Evolutionary conservation across 106 monocot genomes (phyloP).

Genomic region (Phalaenopsis aphrodite): DNA sequence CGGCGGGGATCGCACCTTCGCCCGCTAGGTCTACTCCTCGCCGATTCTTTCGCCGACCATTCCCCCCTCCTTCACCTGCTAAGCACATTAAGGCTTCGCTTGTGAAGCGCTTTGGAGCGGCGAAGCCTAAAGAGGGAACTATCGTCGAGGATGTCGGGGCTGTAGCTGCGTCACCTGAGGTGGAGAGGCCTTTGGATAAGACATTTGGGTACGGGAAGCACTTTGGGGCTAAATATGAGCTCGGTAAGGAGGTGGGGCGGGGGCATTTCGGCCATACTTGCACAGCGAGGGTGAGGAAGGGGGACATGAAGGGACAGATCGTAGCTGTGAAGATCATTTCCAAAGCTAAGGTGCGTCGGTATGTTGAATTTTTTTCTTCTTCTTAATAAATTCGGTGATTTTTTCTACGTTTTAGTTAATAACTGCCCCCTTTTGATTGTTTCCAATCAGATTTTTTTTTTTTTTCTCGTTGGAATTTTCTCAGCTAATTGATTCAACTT

Average conservation of each 20-base stretch:
- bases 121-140: slow-evolving; percentile 16
- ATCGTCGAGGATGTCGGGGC: slow-evolving; percentile 18
- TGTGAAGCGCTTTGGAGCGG: slow-evolving; percentile 25
- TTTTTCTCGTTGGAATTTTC: not conserved
- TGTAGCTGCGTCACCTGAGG: slow-evolving; percentile 7
- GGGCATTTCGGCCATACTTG: slow-evolving; percentile 41
- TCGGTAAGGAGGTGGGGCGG: slow-evolving; percentile 34
- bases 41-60: slow-evolving; percentile 53
- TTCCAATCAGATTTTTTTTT: not conserved
- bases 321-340: slow-evolving; percentile 38
- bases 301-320: slow-evolving; percentile 29
- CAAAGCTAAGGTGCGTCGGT: slow-evolving; percentile 32
- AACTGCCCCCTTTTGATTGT: not conserved
- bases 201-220: slow-evolving; percentile 35
- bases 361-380: not conserved
- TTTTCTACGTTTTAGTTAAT: not conserved
- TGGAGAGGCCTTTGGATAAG: slow-evolving; percentile 27
- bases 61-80: slow-evolving; percentile 49
- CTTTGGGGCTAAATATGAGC: slow-evolving; percentile 30
- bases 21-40: slow-evolving; percentile 36
- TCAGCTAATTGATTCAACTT: not conserved
- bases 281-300: slow-evolving; percentile 24
- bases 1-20: slow-evolving; percentile 17
- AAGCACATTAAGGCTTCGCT: slow-evolving; percentile 44
- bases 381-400: not conserved